A percentile compares a stretch with the other conserved stretches of the same genome.
phyloP scores from a whole-genome alignment of 106 monocot genomes.

The Acorus calamus region DNA sequence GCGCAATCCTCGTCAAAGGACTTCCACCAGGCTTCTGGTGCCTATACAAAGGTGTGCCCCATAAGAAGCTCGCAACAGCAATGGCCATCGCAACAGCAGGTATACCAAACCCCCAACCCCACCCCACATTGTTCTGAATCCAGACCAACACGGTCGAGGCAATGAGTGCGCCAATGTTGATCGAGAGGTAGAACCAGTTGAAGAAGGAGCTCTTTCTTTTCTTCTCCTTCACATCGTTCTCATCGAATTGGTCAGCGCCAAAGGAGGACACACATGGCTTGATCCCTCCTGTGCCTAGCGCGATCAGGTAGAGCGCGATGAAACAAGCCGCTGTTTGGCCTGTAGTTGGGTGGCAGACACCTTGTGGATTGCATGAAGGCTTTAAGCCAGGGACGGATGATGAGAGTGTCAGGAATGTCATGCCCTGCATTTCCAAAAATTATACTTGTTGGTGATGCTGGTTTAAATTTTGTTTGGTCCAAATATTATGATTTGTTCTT shows the following conservation, averaged over 20 bases:
- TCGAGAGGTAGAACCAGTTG: conserved; percentile 49
- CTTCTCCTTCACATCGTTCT: conserved; percentile 31
- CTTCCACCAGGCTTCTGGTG: conserved; percentile 45
- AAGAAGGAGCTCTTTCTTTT: conserved; percentile 46
- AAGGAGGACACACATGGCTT: conserved; percentile 47
- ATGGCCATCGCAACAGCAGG: conserved; percentile 31
- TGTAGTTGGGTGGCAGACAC: conserved; percentile 20
- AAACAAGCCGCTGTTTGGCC: conserved; percentile 18
- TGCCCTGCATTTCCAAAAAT: conserved; percentile 10
- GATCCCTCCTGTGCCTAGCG: conserved; percentile 38
- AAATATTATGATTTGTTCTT: no score
- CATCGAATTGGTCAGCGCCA: conserved; percentile 41
- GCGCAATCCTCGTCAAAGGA: conserved; percentile 33
- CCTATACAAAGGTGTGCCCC: conserved; percentile 26
- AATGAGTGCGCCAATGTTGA: conserved; percentile 36
- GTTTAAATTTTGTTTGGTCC: no score
- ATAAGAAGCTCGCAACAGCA: neutral
- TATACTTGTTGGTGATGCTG: no score
- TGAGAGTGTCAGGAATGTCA: conserved; percentile 24
- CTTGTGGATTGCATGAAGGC: conserved; percentile 12
- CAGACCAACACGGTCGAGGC: conserved; percentile 33
- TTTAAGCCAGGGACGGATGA: conserved; percentile 29
- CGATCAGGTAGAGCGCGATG: conserved; percentile 31
- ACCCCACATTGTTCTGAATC: conserved; percentile 32
- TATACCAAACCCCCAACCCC: conserved; percentile 41